These are phyloP conservation scores for Penicillium bialowiezense DNA, from an alignment of 495 filamentous ascomycete genomes.

Conservation along the genomic window DNA sequence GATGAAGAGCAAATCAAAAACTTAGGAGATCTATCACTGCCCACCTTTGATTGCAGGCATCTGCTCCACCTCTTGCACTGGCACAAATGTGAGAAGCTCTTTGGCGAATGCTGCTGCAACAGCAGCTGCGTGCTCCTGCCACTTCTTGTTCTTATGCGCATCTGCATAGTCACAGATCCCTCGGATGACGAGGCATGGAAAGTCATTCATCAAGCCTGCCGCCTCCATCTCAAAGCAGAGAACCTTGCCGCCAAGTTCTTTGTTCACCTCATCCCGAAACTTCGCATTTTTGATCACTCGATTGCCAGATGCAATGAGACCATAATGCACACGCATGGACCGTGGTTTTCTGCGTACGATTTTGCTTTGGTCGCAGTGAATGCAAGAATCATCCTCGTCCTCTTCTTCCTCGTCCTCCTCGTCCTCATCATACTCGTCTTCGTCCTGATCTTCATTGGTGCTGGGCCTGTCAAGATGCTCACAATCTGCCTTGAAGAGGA, in stretches of 20 bases:
- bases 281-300: conserved; percentile 34
- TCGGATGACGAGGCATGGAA: conserved; percentile 30
- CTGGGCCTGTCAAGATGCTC: too few relatives aligned
- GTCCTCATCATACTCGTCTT: too few relatives aligned
- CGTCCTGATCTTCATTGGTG: too few relatives aligned
- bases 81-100: conserved; percentile 16
- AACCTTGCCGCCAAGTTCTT: conserved; percentile 13
- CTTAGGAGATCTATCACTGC: too few relatives aligned
- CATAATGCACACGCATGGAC: conserved; percentile 28
- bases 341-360: conserved; percentile 1
- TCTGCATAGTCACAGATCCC: conserved; percentile 39
- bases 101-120: conserved; percentile 34
- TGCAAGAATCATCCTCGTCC: conserved; percentile 1
- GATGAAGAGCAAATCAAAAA: too few relatives aligned
- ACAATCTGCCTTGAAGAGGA: too few relatives aligned
- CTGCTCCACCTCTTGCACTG: too few relatives aligned
- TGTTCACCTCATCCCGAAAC: conserved; percentile 28
- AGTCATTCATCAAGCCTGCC: conserved; percentile 11
- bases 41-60: too few relatives aligned
- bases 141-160: conserved; percentile 35
- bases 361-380: conserved; percentile 11
- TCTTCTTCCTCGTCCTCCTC: too few relatives aligned
- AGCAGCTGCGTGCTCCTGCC: conserved; percentile 33
- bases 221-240: conserved; percentile 50
- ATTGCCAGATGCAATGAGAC: conserved; percentile 41